These are phyloP conservation scores for Coemansia sp. DNA, from an alignment of 192 early-diverging fungal genomes.

Conservation along the genomic window DNA sequence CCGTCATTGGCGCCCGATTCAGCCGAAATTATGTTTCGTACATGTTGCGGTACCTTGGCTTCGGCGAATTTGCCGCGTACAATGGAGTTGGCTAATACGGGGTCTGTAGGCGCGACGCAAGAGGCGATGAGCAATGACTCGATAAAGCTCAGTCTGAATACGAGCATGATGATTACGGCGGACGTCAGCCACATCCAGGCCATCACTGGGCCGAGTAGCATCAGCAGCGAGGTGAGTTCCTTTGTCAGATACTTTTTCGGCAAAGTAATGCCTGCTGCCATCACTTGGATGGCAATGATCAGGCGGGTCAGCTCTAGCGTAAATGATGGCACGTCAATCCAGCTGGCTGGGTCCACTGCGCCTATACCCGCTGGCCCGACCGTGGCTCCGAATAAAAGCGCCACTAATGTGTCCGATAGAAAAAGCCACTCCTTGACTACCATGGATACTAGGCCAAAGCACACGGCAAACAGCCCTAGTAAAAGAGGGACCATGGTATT, in stretches of 20 bases:
- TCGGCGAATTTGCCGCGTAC: constrained; percentile 90
- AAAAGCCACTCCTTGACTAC: constrained; percentile 70
- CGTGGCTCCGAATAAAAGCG: constrained; percentile 74
- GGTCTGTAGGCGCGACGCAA: constrained; percentile 88
- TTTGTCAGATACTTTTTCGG: constrained; percentile 72
- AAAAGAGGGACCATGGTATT: constrained; percentile 45
- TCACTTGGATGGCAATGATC: constrained; percentile 79
- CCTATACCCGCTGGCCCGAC: constrained; percentile 73
- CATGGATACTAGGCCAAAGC: constrained; percentile 65
- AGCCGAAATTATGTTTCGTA: constrained; percentile 71
- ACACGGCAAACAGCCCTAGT: constrained; percentile 68
- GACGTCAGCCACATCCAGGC: constrained; percentile 73
- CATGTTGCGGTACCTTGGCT: constrained; percentile 74
- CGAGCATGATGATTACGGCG: constrained; percentile 65
- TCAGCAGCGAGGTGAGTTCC: constrained; percentile 64
- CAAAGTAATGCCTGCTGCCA: constrained; percentile 81
- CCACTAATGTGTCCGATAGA: constrained; percentile 75
- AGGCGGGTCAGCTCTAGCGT: constrained; percentile 72
- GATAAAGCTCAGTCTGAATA: constrained; percentile 59
- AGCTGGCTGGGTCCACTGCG: constrained; percentile 64
- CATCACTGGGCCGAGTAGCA: constrained; percentile 81
- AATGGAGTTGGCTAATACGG: constrained; percentile 88
- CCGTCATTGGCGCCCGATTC: constrained; percentile 87
- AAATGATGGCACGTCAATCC: constrained; percentile 46
- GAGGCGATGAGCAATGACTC: constrained; percentile 76